phyloP scores from a whole-genome alignment of 495 filamentous ascomycete genomes.

The Penicillium pancosmium region DNA sequence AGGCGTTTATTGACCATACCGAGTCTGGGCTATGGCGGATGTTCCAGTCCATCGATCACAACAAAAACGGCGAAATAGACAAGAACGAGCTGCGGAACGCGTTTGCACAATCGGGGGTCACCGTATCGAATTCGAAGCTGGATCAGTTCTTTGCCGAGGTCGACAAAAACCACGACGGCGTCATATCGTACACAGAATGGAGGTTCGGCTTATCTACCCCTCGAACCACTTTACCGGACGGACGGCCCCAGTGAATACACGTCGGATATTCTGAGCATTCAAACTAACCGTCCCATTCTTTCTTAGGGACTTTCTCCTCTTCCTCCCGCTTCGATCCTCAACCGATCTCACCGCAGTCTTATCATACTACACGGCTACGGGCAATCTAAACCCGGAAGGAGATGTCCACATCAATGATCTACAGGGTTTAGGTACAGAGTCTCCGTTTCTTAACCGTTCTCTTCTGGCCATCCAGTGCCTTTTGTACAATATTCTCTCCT shows the following conservation, averaged over 20 bases:
- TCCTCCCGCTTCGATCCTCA: constrained; percentile 72
- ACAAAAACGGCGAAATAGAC: constrained; percentile 86
- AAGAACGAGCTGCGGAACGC: constrained; percentile 79
- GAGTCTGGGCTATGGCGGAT: constrained; percentile 79
- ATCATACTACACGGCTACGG: constrained; percentile 88
- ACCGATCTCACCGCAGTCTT: constrained; percentile 81
- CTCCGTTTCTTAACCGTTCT: constrained; percentile 65
- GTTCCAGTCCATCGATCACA: constrained; percentile 84
- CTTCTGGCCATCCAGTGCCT: constrained; percentile 40
- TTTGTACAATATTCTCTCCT: constrained; percentile 45
- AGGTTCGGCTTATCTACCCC: constrained; percentile 61
- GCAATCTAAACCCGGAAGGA: constrained; percentile 90
- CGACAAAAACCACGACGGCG: constrained; percentile 85
- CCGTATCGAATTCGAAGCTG: constrained; percentile 74
- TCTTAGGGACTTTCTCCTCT: constrained; percentile 87
- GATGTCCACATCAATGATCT: constrained; percentile 92
- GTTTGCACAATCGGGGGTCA: constrained; percentile 75
- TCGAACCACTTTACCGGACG: constrained; percentile 2
- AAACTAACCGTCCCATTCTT: neutral
- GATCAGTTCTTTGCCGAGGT: constrained; percentile 87
- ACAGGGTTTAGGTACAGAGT: constrained; percentile 90
- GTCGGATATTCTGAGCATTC: constrained; percentile 13
- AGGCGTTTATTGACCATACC: constrained; percentile 80
- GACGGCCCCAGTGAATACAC: constrained; percentile 7
- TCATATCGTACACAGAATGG: constrained; percentile 93